Conservation (phyloP, 306 rosid genomes). For the Acacia crassicarpa region DNA sequence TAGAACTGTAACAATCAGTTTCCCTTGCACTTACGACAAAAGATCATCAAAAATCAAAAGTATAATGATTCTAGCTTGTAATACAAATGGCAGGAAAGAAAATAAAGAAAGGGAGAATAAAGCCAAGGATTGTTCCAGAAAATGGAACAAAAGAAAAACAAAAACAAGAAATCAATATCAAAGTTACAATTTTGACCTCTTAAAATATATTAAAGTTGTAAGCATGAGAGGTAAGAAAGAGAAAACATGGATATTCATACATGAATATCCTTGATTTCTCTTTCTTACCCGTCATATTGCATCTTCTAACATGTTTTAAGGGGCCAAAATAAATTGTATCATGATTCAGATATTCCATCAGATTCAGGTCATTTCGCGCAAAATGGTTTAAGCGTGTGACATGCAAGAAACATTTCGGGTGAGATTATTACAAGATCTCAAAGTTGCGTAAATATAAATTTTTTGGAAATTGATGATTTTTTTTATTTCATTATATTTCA, state of each 20-base stretch:
- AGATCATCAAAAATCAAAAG: neutral
- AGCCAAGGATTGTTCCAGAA: neutral
- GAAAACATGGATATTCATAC: neutral
- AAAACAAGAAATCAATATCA: neutral
- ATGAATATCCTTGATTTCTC: neutral
- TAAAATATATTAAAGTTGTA: neutral
- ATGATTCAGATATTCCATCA: constrained; percentile 13
- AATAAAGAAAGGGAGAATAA: neutral
- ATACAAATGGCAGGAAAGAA: neutral
- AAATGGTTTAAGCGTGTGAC: constrained; percentile 8
- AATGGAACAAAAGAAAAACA: neutral
- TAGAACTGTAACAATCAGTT: neutral
- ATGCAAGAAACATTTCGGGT: neutral
- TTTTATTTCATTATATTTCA: constrained; percentile 19
- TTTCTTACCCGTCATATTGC: neutral
- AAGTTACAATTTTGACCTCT: neutral
- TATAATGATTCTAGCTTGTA: neutral
- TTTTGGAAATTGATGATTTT: neutral
- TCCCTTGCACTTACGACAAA: neutral
- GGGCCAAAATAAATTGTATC: neutral
- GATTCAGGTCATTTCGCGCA: constrained; percentile 23
- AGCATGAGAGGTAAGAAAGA: neutral
- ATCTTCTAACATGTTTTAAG: neutral
- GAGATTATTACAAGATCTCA: neutral
- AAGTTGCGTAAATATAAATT: neutral